phyloP scores from a whole-genome alignment of 208 protist genomes.

The Leishmania guyanensis region DNA sequence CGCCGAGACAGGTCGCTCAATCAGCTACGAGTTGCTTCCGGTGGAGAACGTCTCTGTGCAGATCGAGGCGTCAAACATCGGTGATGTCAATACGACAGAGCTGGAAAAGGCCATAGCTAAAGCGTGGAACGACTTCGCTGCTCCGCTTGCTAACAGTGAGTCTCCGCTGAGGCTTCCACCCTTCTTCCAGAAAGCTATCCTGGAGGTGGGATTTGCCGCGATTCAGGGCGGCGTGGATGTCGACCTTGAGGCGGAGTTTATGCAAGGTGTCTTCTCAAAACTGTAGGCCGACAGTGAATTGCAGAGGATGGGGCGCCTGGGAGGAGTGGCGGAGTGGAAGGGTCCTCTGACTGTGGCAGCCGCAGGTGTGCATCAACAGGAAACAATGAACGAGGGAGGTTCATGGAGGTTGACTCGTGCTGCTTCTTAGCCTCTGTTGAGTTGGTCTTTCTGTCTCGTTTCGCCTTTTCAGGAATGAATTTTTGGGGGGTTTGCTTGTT shows the following conservation, averaged over 20 bases:
- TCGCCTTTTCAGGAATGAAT: too few species aligned
- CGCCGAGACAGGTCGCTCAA: slow-evolving; percentile 11
- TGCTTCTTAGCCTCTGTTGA: background rate
- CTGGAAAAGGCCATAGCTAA: slow-evolving; percentile 22
- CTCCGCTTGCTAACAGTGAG: slow-evolving; percentile 41
- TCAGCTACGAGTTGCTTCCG: slow-evolving; percentile 32
- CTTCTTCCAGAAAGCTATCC: slow-evolving; percentile 26
- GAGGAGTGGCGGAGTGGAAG: too few species aligned
- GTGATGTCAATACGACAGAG: slow-evolving; percentile 25
- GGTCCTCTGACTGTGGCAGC: background rate
- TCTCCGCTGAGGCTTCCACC: slow-evolving; percentile 33
- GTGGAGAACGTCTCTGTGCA: slow-evolving; percentile 31
- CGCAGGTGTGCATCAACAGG: background rate
- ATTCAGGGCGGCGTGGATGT: slow-evolving; percentile 38
- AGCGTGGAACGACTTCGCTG: slow-evolving; percentile 31
- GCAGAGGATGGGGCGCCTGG: background rate
- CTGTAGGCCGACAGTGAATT: background rate
- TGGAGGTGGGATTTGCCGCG: slow-evolving; percentile 25
- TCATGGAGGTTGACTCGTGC: background rate
- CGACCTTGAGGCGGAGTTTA: slow-evolving; percentile 4
- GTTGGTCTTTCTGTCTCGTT: background rate
- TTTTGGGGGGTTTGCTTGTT: background rate
- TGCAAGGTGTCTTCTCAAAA: background rate
- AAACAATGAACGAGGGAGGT: background rate
- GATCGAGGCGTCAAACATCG: slow-evolving; percentile 48